Evolutionary conservation across 129 eudicot species (phyloP), one percentile per base, ranked within the genome.

Genomic region (Escallonia herrerae): DNA sequence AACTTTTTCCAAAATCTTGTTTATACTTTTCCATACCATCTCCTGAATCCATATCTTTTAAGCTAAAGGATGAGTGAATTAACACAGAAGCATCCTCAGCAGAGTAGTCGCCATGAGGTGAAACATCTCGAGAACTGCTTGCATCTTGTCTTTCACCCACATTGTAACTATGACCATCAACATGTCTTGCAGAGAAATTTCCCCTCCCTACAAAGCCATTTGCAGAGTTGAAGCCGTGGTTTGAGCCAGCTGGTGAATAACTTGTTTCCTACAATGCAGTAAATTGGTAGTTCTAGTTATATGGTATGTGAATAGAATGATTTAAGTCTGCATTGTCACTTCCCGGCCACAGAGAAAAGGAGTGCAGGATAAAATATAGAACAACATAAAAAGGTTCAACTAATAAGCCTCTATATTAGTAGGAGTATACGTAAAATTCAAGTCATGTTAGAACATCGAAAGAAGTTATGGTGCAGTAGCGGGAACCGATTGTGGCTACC

Each of bases 231-330:
- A 64, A 79, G 65, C 81, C 73, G 56, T 70, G 74, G 65, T 76
- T 63, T 52, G 79, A 72, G 55, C 72, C 81, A 63, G 85, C 54
- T 62, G 74, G 77, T 33, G 74, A 77, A 42, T 60, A 74, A 72
- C 79, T 89, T 70, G 79, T 57, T 81, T 75, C 95, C 95, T 89
- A 81, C 69, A 73, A 13, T 15, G 41, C 40, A n/a, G 40, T 15
- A 15, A 63, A 54, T 40, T 22, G 58, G 37, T 58, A 46, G 50
- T 43, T 15, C 12, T 61, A 53, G 13, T 52, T 22, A 71, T 15
- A 56, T 13, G 14, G 38, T 1, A 58, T 41, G 42, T 22, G 62
- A 58, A 43, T 22, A 1, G 33, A 22, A 22, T 22, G 33, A 22
- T 22, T 22, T 1, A 22, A 22, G 33, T 22, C 33, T 22, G 33